These are phyloP conservation scores for Pythium rishiriense DNA, from an alignment of 352 stramenopile species.

Conservation along the genomic window DNA sequence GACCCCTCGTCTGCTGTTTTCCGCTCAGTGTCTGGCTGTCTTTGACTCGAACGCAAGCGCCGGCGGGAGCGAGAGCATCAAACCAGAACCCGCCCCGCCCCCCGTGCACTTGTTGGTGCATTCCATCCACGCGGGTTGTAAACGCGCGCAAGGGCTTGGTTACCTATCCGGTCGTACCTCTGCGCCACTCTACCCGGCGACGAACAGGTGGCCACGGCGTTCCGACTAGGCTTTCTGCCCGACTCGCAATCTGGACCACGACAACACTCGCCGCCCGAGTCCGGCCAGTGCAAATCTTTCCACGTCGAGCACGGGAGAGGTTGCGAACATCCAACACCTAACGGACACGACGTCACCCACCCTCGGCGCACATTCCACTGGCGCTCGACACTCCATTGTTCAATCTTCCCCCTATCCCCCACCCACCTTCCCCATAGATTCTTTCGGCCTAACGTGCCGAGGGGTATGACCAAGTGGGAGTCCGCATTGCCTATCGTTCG, in stretches of 20 bases:
- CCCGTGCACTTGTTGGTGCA: conserved; percentile 4
- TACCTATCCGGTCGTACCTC: conserved; percentile 20
- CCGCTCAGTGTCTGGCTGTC: conserved; percentile 12
- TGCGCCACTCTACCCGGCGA: background rate
- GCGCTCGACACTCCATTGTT: background rate
- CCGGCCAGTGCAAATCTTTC: conserved; percentile 16
- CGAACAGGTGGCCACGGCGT: conserved; percentile 19
- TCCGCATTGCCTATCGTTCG: conserved; percentile 16
- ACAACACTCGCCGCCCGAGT: background rate
- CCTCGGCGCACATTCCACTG: background rate
- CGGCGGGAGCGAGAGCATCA: background rate
- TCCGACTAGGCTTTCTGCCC: conserved; percentile 13
- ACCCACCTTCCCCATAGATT: background rate
- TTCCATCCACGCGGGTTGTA: no score
- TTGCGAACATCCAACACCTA: background rate
- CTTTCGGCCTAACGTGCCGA: conserved; percentile 2
- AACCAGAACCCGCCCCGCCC: conserved; percentile 26
- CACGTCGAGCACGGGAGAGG: conserved; percentile 11
- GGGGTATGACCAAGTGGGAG: conserved; percentile 17
- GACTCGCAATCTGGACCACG: conserved; percentile 1
- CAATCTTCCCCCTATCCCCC: background rate
- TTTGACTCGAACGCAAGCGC: conserved; percentile 8
- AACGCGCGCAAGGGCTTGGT: conserved; percentile 16
- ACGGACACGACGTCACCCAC: background rate
- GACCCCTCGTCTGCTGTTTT: conserved; percentile 29